Base-by-base conservation (phyloP, 768 basidiomycete genomes). In the Lactarius tabidus region DNA sequence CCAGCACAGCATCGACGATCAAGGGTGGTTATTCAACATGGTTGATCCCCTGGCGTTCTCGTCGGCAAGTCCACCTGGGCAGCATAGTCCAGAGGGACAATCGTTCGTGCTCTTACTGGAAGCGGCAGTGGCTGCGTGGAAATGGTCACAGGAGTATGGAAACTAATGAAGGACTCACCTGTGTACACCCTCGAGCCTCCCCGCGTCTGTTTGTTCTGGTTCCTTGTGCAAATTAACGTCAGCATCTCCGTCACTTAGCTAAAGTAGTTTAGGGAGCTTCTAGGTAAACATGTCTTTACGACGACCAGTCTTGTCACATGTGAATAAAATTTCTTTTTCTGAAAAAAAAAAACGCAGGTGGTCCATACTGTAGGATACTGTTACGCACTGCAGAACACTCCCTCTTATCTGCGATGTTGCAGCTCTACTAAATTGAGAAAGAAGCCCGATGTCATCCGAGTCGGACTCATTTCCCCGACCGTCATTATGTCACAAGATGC, bases 1-100 rank as follows among this genome's bases (percentile, higher is more conserved):
- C 57, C 71, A 75, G 58, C 41, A 70, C 8, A 81, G 76, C 66
- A 69, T 83, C 18, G 75, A 78, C 61, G 59, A 62, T 6, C 69
- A 79, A 15, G 69, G 67, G 14, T 70, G 69, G 69, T 28, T 68
- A 28, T 18, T 0, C 6, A 35, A 53, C 39, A 68, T 63, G 23
- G 67, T 68, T 12, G 58, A 70, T 39, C 67, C 67, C 9, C 15
- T 45, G 53, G 28, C 26, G 29, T 70, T 62, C 28, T 65, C 57
- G 20, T 14, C 55, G 2, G 63, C 67, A 23, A 65, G 63, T 20
- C 28, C 9, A 14, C 57, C 67, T 2, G 67, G 69, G 20, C 3
- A 2, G 9, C 60, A 68, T 15, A 70, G 63, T 60, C 69, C 69
- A n/a, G 69, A 70, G 51, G 69, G 69, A 10, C 69, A 70, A 58